Base-by-base conservation (phyloP, 1,139 yeast genomes). In the Debaryomyces subglobosus region DNA sequence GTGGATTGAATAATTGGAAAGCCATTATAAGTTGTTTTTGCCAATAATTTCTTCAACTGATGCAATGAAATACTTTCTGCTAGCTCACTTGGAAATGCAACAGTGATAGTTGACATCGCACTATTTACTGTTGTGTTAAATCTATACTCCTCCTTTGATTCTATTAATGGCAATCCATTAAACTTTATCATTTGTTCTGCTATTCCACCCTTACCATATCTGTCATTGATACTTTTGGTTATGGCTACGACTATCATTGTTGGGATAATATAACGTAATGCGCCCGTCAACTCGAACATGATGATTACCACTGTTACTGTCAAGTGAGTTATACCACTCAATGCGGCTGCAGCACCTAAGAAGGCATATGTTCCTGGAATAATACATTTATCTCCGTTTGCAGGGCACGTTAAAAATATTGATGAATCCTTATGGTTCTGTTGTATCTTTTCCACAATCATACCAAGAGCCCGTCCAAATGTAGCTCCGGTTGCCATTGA, bases 401-500 rank as follows among this genome's bases (percentile, higher is more conserved):
- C 56, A 0, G 73, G 63, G 52, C 84, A 83, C 47, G 80, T 71
- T 33, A 77, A 51, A 58, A 88, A 88, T 4, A 81, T 49, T 4
- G 61, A 48, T 2, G 79, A 67, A 9, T 72, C 68, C 0, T 79
- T 75, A 50, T 72, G 54, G 40, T 60, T 64, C 49, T 75, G 73
- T 30, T 85, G 79, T 10, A 86, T 55, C 29, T 72, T 59, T 57
- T 92, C 88, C 15, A 88, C 84, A 13, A 86, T 52, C 2, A 87
- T 76, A 1, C 97, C 97, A 15, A 90, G 63, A 0, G 95, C 85
- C 49, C 98, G 77, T 3, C 97, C 97, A 72, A 92, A 91, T 2
- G 96, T 83, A 0, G 97, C 97, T 5, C 98, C 98, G 2, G 94
- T 89, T 0, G 97, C 97, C 95, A 92, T 87, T 0, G 97, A 89